Evolutionary conservation across 2,329 filamentous ascomycete genomes (phyloP).

Genomic region (Colletotrichum incanum): DNA sequence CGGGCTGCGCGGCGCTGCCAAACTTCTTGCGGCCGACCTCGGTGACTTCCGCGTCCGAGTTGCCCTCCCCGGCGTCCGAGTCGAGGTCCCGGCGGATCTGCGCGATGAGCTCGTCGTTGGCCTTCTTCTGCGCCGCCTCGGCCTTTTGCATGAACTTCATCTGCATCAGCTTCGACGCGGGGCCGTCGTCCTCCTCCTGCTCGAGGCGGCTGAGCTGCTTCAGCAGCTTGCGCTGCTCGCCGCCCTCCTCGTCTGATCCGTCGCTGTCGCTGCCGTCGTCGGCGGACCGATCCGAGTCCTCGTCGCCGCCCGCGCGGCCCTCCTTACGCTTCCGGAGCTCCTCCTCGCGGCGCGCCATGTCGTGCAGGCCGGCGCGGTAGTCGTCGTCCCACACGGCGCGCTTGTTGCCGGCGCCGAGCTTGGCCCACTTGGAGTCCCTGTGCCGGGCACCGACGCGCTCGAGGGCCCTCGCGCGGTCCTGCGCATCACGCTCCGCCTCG

Average conservation of each 20-base stretch:
- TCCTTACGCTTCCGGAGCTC: conserved; percentile 86
- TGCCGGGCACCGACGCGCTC: conserved; percentile 90
- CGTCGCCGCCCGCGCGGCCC: conserved; percentile 70
- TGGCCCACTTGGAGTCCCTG: conserved; percentile 93
- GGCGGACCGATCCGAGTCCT: conserved; percentile 64
- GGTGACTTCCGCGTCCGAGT: conserved; percentile 66
- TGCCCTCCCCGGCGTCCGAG: conserved; percentile 68
- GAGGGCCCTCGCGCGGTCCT: conserved; percentile 83
- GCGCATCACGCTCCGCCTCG: conserved; percentile 74
- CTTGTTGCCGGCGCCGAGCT: conserved; percentile 83
- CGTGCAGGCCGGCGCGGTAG: conserved; percentile 81
- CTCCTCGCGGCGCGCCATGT: conserved; percentile 87
- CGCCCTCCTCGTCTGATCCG: conserved; percentile 65
- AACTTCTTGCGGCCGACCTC: conserved; percentile 81
- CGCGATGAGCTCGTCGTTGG: conserved; percentile 83
- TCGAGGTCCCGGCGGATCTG: conserved; percentile 82
- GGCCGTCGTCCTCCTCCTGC: conserved; percentile 63
- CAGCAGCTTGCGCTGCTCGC: conserved; percentile 57
- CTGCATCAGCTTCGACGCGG: conserved; percentile 78
- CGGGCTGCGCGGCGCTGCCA: conserved; percentile 62
- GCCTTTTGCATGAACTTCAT: conserved; percentile 98
- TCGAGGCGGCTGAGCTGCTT: conserved; percentile 63
- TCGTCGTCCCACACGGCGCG: conserved; percentile 91
- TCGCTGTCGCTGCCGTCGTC: conserved; percentile 70
- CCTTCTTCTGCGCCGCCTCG: conserved; percentile 82